Evolutionary conservation across 495 filamentous ascomycete species (phyloP).

Genomic region (Tuber aestivum): DNA sequence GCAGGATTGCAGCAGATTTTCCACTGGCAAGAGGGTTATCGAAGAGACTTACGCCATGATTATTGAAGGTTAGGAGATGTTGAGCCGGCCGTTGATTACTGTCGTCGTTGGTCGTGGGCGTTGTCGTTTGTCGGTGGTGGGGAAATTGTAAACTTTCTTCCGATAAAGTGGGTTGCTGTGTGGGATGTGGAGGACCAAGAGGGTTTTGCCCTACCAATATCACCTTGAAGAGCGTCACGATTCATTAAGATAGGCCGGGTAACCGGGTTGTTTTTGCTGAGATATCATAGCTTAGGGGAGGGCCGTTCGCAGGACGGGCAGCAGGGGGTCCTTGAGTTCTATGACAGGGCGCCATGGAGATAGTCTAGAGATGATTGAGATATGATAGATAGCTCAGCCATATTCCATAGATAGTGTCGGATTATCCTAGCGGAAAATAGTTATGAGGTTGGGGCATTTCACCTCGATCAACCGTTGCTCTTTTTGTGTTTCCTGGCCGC

Average conservation of each 20-base stretch:
- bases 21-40: background rate
- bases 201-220: slow-evolving; percentile 18
- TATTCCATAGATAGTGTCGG: background rate
- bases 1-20: background rate
- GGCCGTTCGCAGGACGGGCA: background rate
- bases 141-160: slow-evolving; percentile 27
- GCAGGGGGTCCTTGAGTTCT: background rate
- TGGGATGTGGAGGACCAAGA: slow-evolving; percentile 27
- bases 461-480: background rate
- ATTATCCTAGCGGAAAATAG: background rate
- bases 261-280: background rate
- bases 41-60: slow-evolving; percentile 39
- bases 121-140: slow-evolving; percentile 38
- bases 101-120: slow-evolving; percentile 22
- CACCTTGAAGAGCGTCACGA: slow-evolving; percentile 24
- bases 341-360: background rate
- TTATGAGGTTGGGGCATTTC: background rate
- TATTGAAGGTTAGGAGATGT: slow-evolving; percentile 19
- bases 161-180: slow-evolving; percentile 17
- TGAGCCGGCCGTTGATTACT: slow-evolving; percentile 7
- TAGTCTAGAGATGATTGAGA: background rate
- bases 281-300: background rate
- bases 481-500: background rate
- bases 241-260: slow-evolving; percentile 13
- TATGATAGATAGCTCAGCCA: background rate